Evolutionary conservation across 2,329 filamentous ascomycete species (phyloP), one percentile per base, ranked within the genome.

Genomic region (Myriosclerotinia curreyana): DNA sequence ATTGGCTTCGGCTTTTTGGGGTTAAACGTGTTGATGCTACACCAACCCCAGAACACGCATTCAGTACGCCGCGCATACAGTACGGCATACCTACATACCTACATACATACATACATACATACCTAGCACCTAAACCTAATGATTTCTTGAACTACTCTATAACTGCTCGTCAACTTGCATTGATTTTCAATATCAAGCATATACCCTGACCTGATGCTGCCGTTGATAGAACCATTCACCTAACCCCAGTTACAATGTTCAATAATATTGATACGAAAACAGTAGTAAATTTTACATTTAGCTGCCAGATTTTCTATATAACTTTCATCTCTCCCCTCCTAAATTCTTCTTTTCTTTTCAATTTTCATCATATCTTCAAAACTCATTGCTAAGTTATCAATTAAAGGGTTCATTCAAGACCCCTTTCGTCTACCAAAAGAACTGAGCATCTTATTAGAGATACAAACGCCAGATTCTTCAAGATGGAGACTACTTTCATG

Each of bases 401-500:
- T 6, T 17, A n/a, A 49, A 40, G 51, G 28, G 60, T 46, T 38
- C 14, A 62, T 53, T 53, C 49, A 44, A 52, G 46, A 59, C 38
- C 31, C 25, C 15, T 49, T 22, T 46, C 59, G 53, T 68, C 67
- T 67, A 49, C 66, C 59, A 48, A 67, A 65, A 70, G 70, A 68
- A 68, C 72, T 73, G 72, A 74, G 71, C 70, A 73, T 74, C 72
- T 72, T 74, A 67, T 73, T 73, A 73, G 70, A 73, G 71, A 72
- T 74, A 72, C 67, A 71, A 70, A 73, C 69, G 70, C 71, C 71
- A 72, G 70, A 66, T 69, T 70, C 68, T 68, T 72, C 73, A 75
- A 74, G 68, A 91, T 91, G 90, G 90, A 93, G 77, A 89, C 89
- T 70, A 95, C 91, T 40, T 96, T 96, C 78, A 95, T 96, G 79